Base-by-base conservation (phyloP, 352 stramenopile genomes). In the Globisporangium takayamanum region DNA sequence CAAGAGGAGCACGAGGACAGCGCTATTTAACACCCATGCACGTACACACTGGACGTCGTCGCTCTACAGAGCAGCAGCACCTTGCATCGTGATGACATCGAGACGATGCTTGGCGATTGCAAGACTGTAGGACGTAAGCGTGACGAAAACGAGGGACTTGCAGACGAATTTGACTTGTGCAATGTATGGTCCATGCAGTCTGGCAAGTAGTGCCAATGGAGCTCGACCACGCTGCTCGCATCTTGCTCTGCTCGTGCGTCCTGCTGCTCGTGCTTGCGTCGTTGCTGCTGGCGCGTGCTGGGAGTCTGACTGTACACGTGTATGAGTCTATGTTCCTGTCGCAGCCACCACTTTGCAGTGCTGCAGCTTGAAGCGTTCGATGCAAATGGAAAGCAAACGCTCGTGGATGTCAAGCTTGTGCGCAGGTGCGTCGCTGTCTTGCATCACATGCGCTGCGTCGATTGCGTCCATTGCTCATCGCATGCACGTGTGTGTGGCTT, bases 291-390 rank as follows among this genome's bases (percentile, higher is more conserved):
- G 7, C 12, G 42, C 12, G 16, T 42, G 28, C 28, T 0, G 48
- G 12, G 25, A 5, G 11, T 55, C 10, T 20, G 20, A 22, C 22
- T 36, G 10, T 11, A 44, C 16, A 30, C 10, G 15, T 22, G 22
- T 12, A 20, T 46, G 22, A 22, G 18, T 20, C 18, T 7, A 11
- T 20, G 18, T 4, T 47, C 15, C 18, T 36, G 5, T 8, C 28
- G 33, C 50, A 76, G 59, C 33, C 67, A 74, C 14, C 72, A 84
- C 56, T 86, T 70, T 26, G 49, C 74, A 30, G 73, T 83, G 59
- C 60, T 86, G 45, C 68, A 69, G 52, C 57, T 84, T 26, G 50
- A 44, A 4, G 45, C 50, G 37, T 37, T 53, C 5, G 41, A 57
- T 22, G 42, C 50, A 25, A n/a, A 12, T 22, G 47, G 41, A 14